Evolutionary conservation across 805 yeast species (phyloP).

Genomic region (Helenozyma baotianmanensis): DNA sequence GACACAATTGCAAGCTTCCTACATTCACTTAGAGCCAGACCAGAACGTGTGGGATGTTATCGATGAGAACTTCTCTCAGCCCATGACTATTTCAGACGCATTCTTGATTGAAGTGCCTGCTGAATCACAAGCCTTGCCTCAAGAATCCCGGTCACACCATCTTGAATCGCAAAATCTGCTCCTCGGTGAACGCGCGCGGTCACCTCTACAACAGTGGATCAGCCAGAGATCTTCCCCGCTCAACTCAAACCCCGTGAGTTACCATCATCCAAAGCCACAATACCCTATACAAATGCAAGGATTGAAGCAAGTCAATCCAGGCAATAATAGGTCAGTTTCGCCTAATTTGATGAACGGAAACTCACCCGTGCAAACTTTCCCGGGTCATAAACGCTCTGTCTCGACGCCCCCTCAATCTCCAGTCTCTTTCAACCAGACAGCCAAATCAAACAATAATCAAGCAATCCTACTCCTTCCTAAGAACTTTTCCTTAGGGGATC

Average conservation of each 20-base stretch:
- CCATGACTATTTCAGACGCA: slow-evolving; percentile 65
- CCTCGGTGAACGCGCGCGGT: too few relatives aligned
- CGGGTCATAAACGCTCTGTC: slow-evolving; percentile 26
- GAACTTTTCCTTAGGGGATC: slow-evolving; percentile 33
- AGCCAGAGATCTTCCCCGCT: not conserved
- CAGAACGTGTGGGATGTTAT: slow-evolving; percentile 52
- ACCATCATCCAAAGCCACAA: slow-evolving; percentile 35
- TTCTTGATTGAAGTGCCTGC: slow-evolving; percentile 44
- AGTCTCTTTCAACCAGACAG: slow-evolving; percentile 6
- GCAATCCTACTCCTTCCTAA: slow-evolving; percentile 50
- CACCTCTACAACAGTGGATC: not conserved
- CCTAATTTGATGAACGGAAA: slow-evolving; percentile 2
- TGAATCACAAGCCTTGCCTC: slow-evolving; percentile 12
- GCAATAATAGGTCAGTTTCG: slow-evolving; percentile 9
- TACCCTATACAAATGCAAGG: slow-evolving; percentile 13
- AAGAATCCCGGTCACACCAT: too few relatives aligned
- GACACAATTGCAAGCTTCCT: not conserved
- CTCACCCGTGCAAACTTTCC: too few relatives aligned
- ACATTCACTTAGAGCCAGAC: slow-evolving; percentile 51
- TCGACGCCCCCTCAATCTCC: slow-evolving; percentile 31
- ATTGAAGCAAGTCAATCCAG: not conserved
- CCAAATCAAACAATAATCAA: slow-evolving; percentile 22
- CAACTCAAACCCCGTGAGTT: slow-evolving; percentile 3
- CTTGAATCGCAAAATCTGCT: too few relatives aligned
- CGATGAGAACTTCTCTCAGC: slow-evolving; percentile 59